Base-by-base conservation (phyloP, 306 rosid genomes). In the Carpinus fangiana region DNA sequence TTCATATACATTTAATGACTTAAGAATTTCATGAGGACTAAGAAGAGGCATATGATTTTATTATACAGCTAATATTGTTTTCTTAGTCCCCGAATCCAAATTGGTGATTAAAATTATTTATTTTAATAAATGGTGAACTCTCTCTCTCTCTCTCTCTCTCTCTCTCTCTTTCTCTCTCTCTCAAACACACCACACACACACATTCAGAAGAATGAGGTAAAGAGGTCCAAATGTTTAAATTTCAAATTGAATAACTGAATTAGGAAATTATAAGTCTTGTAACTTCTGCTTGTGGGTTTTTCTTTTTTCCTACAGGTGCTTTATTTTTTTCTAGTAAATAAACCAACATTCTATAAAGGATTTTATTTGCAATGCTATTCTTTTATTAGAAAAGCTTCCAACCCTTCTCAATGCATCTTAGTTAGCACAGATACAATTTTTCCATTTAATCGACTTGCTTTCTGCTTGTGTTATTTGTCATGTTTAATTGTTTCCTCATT, bases 401-500 rank as follows among this genome's bases (percentile, higher is more conserved):
- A 80, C 18, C 26, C 68, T 59, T 41, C 45, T 6, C 45, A 41
- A 41, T 41, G 45, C 8, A 41, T 41, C 45, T 41, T 41, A 41
- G 45, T 73, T 36, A 11, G 74, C 54, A 46, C 69, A 64, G 76
- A 73, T 73, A 67, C 59, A 74, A n/a, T 16, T 68, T 48, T 66
- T 28, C 43, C 73, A 20, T 71, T 68, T 79, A 45, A 26, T 36
- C 68, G n/a, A 21, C 12, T 43, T 8, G 26, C 48, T 69, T 68
- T 36, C 69, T 75, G 20, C 52, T 7, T 31, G 13, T 46, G 36
- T 72, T 72, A 75, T 75, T 75, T 54, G 38, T 75, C 75, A 18
- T 77, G 62, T 75, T 70, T 79, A 75, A 80, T 67, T 50, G 56
- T 52, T 7, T 52, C 31, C 68, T 74, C 43, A 53, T 59, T 51